A percentile compares a stretch with the other conserved stretches of the same genome.
phyloP scores from a whole-genome alignment of 1,139 yeast species.

The Komagataea norvegica region DNA sequence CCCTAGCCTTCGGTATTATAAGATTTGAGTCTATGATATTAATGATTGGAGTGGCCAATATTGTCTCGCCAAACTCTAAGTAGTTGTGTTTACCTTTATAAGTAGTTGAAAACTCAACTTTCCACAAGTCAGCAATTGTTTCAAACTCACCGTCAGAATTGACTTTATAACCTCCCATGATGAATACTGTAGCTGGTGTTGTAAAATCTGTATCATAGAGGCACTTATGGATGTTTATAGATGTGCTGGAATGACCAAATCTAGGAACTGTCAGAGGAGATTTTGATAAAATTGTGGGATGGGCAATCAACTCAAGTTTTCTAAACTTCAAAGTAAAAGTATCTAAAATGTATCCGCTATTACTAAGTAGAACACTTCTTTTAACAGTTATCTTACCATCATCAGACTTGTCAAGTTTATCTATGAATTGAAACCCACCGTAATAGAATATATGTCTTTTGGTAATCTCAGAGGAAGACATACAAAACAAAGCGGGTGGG shows the following conservation, averaged over 20 bases:
- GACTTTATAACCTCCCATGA: constrained; percentile 42
- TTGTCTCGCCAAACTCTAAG: constrained; percentile 31
- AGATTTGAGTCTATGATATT: constrained; percentile 13
- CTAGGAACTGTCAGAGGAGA: constrained; percentile 39
- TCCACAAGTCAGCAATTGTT: constrained; percentile 45
- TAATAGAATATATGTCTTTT: constrained; percentile 38
- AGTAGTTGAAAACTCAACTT: constrained; percentile 36
- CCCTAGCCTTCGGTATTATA: constrained; percentile 30
- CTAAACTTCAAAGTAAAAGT: constrained; percentile 33
- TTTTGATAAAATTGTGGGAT: constrained; percentile 35
- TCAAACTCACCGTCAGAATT: constrained; percentile 28
- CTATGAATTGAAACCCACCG: constrained; percentile 42
- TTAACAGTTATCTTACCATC: constrained; percentile 29
- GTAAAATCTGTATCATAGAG: constrained; percentile 3
- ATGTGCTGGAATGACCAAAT: constrained; percentile 40
- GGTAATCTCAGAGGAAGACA: constrained; percentile 34
- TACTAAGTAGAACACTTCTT: constrained; percentile 33
- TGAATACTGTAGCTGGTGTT: constrained; percentile 26
- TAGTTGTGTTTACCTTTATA: constrained; percentile 32
- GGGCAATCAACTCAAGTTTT: constrained; percentile 35
- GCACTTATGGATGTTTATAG: constrained; percentile 24
- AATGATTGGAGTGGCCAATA: constrained; percentile 29
- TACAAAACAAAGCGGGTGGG: constrained; percentile 40
- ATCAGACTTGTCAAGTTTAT: constrained; percentile 24
- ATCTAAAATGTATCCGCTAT: constrained; percentile 41